Conservation (phyloP, 495 filamentous ascomycete genomes). For the Baudoinia panamericana region DNA sequence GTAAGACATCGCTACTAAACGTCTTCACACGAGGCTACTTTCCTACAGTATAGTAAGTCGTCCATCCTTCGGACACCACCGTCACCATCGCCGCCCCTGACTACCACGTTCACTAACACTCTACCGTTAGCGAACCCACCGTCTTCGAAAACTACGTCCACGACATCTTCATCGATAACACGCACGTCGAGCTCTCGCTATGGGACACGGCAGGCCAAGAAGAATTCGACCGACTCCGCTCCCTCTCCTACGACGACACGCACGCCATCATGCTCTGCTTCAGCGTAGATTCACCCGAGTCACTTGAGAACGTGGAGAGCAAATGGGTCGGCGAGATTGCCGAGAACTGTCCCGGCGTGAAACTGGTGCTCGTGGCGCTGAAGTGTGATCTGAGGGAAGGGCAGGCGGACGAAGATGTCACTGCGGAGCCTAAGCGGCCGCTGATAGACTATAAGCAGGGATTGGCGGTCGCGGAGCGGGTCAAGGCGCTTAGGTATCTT, state of each 20-base stretch:
- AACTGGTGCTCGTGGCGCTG: constrained; percentile 86
- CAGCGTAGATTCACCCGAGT: constrained; percentile 88
- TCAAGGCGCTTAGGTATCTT: constrained; percentile 78
- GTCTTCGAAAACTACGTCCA: constrained; percentile 99
- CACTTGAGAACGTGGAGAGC: constrained; percentile 92
- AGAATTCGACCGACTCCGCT: constrained; percentile 94
- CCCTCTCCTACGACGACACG: constrained; percentile 93
- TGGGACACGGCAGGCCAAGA: constrained; percentile 99
- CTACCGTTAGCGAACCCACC: constrained; percentile 60
- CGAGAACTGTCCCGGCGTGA: constrained; percentile 90
- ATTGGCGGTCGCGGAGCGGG: constrained; percentile 79
- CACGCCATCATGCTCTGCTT: constrained; percentile 98
- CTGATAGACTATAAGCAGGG: constrained; percentile 89
- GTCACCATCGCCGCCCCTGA: no score
- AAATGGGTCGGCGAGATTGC: constrained; percentile 98
- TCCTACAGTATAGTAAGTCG: constrained; percentile 80
- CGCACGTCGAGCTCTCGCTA: constrained; percentile 89
- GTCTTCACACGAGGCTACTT: constrained; percentile 98
- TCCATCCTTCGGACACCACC: not conserved
- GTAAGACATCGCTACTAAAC: constrained; percentile 93
- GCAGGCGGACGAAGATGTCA: constrained; percentile 43
- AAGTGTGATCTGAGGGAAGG: constrained; percentile 90
- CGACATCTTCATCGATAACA: constrained; percentile 94
- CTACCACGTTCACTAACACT: constrained; percentile 27
- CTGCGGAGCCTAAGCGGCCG: constrained; percentile 45